phyloP scores from a whole-genome alignment of 1,284 basidiomycete species.

The Ceratobasidium theobromae region DNA sequence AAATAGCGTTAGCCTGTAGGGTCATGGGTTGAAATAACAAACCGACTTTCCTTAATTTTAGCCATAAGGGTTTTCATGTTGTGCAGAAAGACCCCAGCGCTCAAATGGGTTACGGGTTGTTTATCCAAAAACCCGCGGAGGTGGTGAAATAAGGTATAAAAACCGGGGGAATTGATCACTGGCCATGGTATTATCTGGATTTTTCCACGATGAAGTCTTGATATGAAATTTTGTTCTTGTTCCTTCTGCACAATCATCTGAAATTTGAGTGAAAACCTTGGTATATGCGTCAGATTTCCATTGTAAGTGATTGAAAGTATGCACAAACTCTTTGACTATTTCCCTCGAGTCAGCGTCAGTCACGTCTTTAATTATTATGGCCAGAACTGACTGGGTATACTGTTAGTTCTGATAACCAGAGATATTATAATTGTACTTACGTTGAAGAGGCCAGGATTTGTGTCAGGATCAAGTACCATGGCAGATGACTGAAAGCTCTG shows the following conservation, averaged over 20 bases:
- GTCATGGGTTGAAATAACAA: neutral
- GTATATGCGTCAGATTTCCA: neutral
- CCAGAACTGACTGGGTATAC: constrained; percentile 51
- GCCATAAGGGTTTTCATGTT: constrained; percentile 65
- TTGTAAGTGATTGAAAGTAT: neutral
- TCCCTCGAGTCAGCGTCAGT: constrained; percentile 58
- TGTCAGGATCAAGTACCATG: constrained; percentile 57
- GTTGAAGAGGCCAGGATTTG: constrained; percentile 58
- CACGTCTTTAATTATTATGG: constrained; percentile 69
- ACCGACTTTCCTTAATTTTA: constrained; percentile 55
- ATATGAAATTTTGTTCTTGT: constrained; percentile 63
- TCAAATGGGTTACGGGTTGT: constrained; percentile 51
- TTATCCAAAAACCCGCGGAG: constrained; percentile 51
- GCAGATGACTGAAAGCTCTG: constrained; percentile 66
- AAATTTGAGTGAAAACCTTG: constrained; percentile 57
- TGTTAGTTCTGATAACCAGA: neutral
- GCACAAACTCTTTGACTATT: constrained; percentile 48
- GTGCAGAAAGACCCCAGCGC: constrained; percentile 57
- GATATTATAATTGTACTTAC: neutral
- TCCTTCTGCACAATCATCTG: constrained; percentile 59
- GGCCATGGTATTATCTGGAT: constrained; percentile 65
- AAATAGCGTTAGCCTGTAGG: neutral
- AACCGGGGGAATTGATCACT: constrained; percentile 60
- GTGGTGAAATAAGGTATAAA: constrained; percentile 54
- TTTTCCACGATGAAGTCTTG: constrained; percentile 56